Evolutionary conservation across 805 yeast genomes (phyloP).

Genomic region (Sugiyamaella smithiae): DNA sequence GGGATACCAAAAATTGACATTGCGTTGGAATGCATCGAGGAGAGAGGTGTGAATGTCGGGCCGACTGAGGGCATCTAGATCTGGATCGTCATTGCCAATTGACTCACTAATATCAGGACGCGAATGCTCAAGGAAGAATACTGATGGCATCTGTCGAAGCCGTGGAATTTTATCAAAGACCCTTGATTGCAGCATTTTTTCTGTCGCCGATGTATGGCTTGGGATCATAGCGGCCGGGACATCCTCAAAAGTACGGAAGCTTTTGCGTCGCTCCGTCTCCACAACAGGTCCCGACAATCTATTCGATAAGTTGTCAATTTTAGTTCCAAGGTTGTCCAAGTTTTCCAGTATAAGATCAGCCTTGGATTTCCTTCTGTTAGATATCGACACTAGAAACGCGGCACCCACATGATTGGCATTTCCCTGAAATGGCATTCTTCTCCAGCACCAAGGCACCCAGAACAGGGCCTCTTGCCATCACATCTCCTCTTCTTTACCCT

Average conservation of each 20-base stretch:
- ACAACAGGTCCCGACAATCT: not conserved
- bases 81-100: not conserved
- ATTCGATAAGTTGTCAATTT: constrained; percentile 5
- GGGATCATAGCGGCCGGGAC: constrained; percentile 11
- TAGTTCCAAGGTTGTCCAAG: constrained; percentile 7
- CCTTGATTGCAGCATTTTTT: constrained; percentile 8
- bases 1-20: constrained; percentile 19
- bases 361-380: constrained; percentile 12
- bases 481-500: constrained; percentile 10
- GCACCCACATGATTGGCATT: constrained; percentile 8
- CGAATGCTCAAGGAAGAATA: constrained; percentile 11
- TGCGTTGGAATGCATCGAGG: constrained; percentile 12
- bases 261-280: not conserved
- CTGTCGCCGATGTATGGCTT: constrained; percentile 14
- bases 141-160: constrained; percentile 6
- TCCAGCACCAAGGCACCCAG: constrained; percentile 8
- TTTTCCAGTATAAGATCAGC: constrained; percentile 11
- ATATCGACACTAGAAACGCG: not conserved
- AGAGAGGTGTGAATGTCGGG: constrained; percentile 7
- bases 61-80: not conserved
- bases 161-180: constrained; percentile 9
- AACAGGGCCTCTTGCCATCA: constrained; percentile 14
- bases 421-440: constrained; percentile 12
- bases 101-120: constrained; percentile 5
- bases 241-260: not conserved